phyloP scores from a whole-genome alignment of 164 flowering plant genomes.

The Piper betle region DNA sequence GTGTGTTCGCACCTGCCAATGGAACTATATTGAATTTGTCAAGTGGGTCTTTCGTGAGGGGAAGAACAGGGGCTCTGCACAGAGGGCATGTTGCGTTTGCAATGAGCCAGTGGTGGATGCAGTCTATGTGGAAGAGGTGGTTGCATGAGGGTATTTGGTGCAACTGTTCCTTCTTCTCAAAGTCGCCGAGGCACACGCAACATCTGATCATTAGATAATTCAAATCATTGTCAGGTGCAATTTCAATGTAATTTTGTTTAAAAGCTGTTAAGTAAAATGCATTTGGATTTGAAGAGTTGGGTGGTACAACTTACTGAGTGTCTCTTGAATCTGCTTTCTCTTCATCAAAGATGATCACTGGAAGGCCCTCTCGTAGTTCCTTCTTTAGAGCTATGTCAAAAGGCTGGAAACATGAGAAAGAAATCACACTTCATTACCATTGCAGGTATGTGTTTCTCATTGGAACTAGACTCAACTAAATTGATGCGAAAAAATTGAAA shows the following conservation, averaged over 20 bases:
- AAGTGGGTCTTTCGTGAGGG: slow-evolving; percentile 3
- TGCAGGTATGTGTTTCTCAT: too few relatives aligned
- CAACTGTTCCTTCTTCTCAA: slow-evolving; percentile 60
- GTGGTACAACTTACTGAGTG: slow-evolving; percentile 41
- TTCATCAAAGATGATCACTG: slow-evolving; percentile 46
- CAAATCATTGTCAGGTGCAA: too few relatives aligned
- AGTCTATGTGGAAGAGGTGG: slow-evolving; percentile 68
- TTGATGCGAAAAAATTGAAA: too few relatives aligned
- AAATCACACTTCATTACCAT: too few relatives aligned
- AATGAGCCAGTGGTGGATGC: slow-evolving; percentile 66
- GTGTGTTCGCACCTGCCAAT: not conserved
- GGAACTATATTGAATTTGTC: not conserved
- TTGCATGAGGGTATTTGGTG: slow-evolving; percentile 56
- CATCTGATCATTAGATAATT: slow-evolving; percentile 35
- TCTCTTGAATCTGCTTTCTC: slow-evolving; percentile 31
- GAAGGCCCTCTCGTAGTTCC: slow-evolving; percentile 49
- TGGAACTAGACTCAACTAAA: too few relatives aligned
- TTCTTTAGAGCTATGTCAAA: slow-evolving; percentile 34
- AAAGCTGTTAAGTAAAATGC: not conserved
- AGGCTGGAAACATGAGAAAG: slow-evolving; percentile 14
- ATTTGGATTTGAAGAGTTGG: not conserved
- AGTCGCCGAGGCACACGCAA: slow-evolving; percentile 85
- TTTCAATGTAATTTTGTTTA: not conserved
- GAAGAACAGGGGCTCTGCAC: slow-evolving; percentile 33
- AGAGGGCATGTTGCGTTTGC: slow-evolving; percentile 76